Conservation (phyloP, 176 grass and related monocot species). For the Avena sativa region DNA sequence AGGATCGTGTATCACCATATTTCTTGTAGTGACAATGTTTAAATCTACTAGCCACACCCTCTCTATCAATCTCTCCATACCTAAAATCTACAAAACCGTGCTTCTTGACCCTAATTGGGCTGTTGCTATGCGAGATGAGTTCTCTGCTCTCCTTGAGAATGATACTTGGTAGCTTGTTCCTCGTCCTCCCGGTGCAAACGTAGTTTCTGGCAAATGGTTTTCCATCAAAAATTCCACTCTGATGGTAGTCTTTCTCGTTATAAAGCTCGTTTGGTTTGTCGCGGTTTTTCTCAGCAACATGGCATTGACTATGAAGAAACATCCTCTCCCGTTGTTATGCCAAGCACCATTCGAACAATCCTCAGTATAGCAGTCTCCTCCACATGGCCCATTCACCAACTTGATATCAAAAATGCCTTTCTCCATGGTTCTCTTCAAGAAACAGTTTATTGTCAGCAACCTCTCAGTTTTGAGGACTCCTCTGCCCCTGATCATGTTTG, state of each 20-base stretch:
- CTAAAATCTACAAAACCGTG: background rate
- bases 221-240: too few species aligned
- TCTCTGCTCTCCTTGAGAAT: background rate
- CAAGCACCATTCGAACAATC: background rate
- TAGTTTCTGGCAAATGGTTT: too few species aligned
- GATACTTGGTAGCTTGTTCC: background rate
- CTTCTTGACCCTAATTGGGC: background rate
- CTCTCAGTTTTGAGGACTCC: background rate
- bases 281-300: background rate
- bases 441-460: background rate
- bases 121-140: background rate
- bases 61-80: background rate
- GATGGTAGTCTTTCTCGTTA: background rate
- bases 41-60: background rate
- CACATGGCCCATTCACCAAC: background rate
- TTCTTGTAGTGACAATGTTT: background rate
- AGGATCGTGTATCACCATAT: too few species aligned
- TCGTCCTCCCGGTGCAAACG: too few species aligned
- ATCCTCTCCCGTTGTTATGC: background rate
- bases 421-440: too few species aligned
- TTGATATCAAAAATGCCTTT: background rate
- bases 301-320: background rate
- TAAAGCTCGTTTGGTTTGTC: background rate
- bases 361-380: background rate
- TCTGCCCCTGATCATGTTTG: background rate